Conservation (phyloP, 2,329 filamentous ascomycete species). For the Fusarium sp. region DNA sequence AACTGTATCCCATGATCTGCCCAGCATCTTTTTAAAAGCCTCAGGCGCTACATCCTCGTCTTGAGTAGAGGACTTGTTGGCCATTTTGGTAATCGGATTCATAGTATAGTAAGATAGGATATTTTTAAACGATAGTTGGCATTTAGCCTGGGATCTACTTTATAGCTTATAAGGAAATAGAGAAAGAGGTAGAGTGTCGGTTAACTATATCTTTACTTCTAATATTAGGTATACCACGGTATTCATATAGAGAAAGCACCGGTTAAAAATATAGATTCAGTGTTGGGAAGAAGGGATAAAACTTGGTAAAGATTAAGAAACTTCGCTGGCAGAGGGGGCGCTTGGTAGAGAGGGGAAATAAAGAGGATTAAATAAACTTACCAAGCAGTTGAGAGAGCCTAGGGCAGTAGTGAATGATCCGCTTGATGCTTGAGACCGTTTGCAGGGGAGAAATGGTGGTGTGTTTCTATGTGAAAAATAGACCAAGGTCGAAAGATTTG, state of each 20-base stretch:
- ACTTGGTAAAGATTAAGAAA: neutral
- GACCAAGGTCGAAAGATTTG: neutral
- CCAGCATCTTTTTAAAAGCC: conserved; percentile 21
- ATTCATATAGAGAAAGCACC: neutral
- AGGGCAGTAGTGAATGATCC: neutral
- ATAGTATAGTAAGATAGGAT: neutral
- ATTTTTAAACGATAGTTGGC: neutral
- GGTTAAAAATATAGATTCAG: neutral
- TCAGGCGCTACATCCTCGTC: neutral
- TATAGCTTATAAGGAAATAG: neutral
- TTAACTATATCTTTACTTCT: neutral
- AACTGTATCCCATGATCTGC: conserved; percentile 31
- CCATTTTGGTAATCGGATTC: neutral
- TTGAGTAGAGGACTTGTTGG: neutral
- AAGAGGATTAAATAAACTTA: too few species aligned
- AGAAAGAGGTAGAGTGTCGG: neutral
- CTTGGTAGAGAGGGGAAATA: too few species aligned
- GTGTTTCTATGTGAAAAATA: neutral
- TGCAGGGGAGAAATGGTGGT: neutral
- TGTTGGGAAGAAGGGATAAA: neutral
- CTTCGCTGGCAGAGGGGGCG: neutral
- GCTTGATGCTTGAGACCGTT: neutral
- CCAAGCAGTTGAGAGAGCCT: neutral
- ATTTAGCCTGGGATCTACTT: neutral
- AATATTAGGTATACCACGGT: neutral